A percentile compares a stretch with the other conserved stretches of the same genome.
phyloP scores from a whole-genome alignment of 495 filamentous ascomycete genomes.

The Bacidia rubella region DNA sequence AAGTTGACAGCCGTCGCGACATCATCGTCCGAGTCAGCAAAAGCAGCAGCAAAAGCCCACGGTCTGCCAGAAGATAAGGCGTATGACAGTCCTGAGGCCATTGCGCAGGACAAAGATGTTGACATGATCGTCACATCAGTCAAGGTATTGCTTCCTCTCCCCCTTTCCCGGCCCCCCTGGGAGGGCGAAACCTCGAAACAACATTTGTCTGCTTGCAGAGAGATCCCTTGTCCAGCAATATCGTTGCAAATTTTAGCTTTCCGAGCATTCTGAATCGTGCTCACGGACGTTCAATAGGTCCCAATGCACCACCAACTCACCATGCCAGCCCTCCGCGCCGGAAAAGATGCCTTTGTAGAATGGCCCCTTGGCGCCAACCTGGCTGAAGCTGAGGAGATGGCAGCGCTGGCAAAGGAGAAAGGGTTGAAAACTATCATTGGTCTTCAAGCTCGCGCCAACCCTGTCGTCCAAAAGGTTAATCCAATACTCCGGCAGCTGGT shows the following conservation, averaged over 20 bases:
- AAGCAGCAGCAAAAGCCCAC: conserved; percentile 33
- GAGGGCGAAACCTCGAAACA: too few species aligned
- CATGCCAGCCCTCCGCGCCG: conserved; percentile 34
- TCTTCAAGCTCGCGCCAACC: conserved; percentile 6
- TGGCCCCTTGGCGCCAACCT: conserved; percentile 36
- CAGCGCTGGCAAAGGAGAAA: conserved; percentile 22
- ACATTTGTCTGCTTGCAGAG: too few species aligned
- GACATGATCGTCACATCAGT: conserved; percentile 45
- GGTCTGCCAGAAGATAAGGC: conserved; percentile 31
- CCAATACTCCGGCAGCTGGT: neutral
- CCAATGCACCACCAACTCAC: conserved; percentile 38
- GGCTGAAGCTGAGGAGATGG: conserved; percentile 29
- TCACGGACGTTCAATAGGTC: conserved; percentile 2
- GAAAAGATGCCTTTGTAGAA: conserved; percentile 46
- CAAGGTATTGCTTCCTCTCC: conserved; percentile 22
- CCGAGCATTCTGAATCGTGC: too few species aligned
- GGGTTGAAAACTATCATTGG: conserved; percentile 36
- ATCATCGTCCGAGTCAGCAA: conserved; percentile 34
- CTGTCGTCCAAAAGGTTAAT: conserved; percentile 8
- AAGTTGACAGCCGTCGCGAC: conserved; percentile 47
- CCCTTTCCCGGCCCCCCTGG: too few species aligned
- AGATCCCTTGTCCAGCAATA: too few species aligned
- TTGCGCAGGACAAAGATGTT: conserved; percentile 40
- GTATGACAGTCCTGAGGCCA: conserved; percentile 37
- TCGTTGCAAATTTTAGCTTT: too few species aligned